These are phyloP conservation scores for Pythium plurisporium DNA, from an alignment of 352 stramenopile genomes.

Conservation along the genomic window DNA sequence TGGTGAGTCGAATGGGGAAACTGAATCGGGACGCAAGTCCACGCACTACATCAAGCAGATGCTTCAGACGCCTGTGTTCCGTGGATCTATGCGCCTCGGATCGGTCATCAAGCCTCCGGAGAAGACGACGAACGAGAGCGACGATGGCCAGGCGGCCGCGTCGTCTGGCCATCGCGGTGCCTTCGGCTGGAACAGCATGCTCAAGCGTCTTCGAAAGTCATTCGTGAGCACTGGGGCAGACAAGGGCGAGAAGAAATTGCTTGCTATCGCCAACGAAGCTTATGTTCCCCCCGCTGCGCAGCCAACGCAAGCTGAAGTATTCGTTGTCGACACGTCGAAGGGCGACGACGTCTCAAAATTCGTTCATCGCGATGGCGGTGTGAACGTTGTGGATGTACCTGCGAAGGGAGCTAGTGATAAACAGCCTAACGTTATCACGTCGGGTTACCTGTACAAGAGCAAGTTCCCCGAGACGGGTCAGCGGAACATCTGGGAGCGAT, in stretches of 20 bases:
- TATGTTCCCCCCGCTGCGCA: constrained; percentile 42
- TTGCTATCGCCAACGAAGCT: constrained; percentile 70
- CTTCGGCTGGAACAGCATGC: constrained; percentile 80
- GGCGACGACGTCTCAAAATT: constrained; percentile 81
- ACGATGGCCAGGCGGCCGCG: constrained; percentile 19
- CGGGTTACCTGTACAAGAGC: constrained; percentile 89
- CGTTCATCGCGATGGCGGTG: constrained; percentile 69
- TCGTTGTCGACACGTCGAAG: constrained; percentile 75
- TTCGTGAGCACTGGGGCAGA: constrained; percentile 56
- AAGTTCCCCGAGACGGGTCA: constrained; percentile 80
- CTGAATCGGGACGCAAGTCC: constrained; percentile 53
- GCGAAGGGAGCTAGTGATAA: constrained; percentile 19
- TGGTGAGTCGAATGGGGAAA: neutral
- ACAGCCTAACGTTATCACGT: constrained; percentile 60
- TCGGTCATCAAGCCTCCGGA: constrained; percentile 65
- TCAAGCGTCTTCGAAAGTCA: constrained; percentile 77
- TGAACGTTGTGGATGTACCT: constrained; percentile 57
- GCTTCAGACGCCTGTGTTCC: constrained; percentile 79
- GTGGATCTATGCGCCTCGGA: constrained; percentile 67
- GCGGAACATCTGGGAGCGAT: constrained; percentile 78
- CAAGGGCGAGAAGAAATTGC: constrained; percentile 64
- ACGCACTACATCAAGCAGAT: constrained; percentile 83
- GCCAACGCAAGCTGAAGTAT: constrained; percentile 55
- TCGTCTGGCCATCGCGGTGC: constrained; percentile 31
- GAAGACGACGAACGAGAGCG: constrained; percentile 38